Conservation (phyloP, 2,329 filamentous ascomycete genomes). For the Penicillium sclerotigenum region DNA sequence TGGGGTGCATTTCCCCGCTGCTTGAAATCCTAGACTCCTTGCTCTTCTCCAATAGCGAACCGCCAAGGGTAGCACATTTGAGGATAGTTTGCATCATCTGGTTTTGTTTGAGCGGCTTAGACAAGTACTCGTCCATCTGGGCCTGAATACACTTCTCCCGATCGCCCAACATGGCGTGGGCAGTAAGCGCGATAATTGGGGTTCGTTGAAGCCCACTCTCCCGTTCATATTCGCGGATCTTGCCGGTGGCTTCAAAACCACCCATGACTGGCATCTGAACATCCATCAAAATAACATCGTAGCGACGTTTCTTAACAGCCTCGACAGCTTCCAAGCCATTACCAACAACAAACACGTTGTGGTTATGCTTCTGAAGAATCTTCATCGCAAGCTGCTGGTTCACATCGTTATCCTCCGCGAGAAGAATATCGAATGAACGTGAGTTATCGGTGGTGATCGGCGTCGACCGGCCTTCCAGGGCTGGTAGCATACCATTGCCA, state of each 20-base stretch:
- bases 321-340: slow-evolving; percentile 93
- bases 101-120: slow-evolving; percentile 93
- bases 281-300: slow-evolving; percentile 97
- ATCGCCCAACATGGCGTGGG: slow-evolving; percentile 98
- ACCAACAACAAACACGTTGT: slow-evolving; percentile 69
- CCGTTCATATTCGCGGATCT: slow-evolving; percentile 92
- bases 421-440: slow-evolving; percentile 88
- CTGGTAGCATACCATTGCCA: slow-evolving; percentile 93
- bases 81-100: slow-evolving; percentile 97
- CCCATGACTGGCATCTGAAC: slow-evolving; percentile 99
- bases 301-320: slow-evolving; percentile 85
- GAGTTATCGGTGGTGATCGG: slow-evolving; percentile 90
- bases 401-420: slow-evolving; percentile 95
- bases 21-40: slow-evolving; percentile 43
- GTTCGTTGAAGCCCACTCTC: slow-evolving; percentile 76
- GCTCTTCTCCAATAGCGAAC: slow-evolving; percentile 43
- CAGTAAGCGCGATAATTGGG: slow-evolving; percentile 93
- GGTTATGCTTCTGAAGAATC: slow-evolving; percentile 93
- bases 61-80: slow-evolving; percentile 87
- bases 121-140: slow-evolving; percentile 98
- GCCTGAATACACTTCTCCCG: slow-evolving; percentile 97
- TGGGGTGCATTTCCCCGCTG: slow-evolving; percentile 39
- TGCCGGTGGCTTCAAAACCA: slow-evolving; percentile 93
- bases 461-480: slow-evolving; percentile 86
- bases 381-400: slow-evolving; percentile 95